Evolutionary conservation across 345 rosid genomes (phyloP).

Genomic region (Crucihimalaya himalaica): DNA sequence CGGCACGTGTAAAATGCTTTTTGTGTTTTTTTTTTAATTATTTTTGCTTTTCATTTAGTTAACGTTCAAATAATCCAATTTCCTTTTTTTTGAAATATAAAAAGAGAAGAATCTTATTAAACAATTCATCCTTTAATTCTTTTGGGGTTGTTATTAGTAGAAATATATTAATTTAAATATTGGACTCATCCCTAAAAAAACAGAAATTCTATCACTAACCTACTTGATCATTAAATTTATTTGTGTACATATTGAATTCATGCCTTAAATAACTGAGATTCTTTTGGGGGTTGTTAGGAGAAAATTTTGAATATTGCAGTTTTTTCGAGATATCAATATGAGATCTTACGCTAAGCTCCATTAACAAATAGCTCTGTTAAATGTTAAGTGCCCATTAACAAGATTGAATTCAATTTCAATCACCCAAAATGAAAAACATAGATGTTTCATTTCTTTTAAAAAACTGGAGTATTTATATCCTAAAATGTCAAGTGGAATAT

Average conservation of each 20-base stretch:
- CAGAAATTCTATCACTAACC: not conserved
- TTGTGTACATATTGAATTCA: too few species aligned
- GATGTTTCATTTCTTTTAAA: not conserved
- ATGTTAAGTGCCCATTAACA: not conserved
- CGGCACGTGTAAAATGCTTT: slow-evolving; percentile 21
- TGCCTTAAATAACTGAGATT: too few species aligned
- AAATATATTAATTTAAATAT: too few species aligned
- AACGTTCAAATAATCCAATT: too few species aligned
- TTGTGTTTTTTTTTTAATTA: not conserved
- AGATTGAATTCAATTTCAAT: not conserved
- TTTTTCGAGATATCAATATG: too few species aligned
- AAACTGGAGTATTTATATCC: not conserved
- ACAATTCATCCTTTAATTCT: not conserved
- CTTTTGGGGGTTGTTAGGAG: too few species aligned
- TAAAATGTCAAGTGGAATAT: not conserved
- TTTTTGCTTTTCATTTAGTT: not conserved
- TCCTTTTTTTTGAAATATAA: not conserved
- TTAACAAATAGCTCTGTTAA: not conserved
- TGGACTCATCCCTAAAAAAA: not conserved
- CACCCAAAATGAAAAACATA: not conserved
- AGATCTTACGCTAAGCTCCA: not conserved
- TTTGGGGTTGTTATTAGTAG: not conserved
- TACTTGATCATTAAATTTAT: not conserved
- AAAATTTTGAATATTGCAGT: too few species aligned
- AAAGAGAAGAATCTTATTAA: not conserved